Conservation (phyloP, 768 basidiomycete species). For the Auricularia heimuer region DNA sequence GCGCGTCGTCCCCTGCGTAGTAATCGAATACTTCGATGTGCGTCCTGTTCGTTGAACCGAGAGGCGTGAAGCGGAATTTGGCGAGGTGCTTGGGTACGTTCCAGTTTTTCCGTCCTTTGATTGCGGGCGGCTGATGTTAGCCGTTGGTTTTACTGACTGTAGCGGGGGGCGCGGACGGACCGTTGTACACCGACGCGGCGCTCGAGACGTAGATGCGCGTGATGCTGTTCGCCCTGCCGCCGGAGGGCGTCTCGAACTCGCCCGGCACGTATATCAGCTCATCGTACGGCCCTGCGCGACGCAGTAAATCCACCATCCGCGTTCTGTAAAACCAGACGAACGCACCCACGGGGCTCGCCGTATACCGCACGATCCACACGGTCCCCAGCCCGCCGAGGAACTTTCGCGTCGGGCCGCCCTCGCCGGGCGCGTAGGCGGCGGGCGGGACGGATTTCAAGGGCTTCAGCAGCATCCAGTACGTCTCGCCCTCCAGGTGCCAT, state of each 20-base stretch:
- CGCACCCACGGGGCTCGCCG: neutral
- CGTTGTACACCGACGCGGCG: slow-evolving; percentile 9
- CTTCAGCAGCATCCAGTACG: neutral
- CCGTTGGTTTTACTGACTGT: neutral
- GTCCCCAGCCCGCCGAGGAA: neutral
- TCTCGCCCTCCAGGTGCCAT: neutral
- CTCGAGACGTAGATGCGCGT: slow-evolving; percentile 11
- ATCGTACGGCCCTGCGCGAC: slow-evolving; percentile 9
- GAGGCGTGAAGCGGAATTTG: slow-evolving; percentile 7
- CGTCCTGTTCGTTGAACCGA: neutral
- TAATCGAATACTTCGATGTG: neutral
- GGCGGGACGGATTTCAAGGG: neutral
- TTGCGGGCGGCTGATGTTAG: neutral
- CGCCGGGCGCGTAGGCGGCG: neutral
- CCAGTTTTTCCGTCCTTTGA: slow-evolving; percentile 10
- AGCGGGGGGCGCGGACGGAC: neutral
- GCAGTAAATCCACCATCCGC: too few relatives aligned
- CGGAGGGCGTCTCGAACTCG: slow-evolving; percentile 6
- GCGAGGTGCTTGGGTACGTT: slow-evolving; percentile 11
- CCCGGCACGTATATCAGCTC: slow-evolving; percentile 10
- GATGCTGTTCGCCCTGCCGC: neutral
- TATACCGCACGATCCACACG: neutral
- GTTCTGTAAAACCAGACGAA: too few relatives aligned
- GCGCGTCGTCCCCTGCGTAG: neutral
- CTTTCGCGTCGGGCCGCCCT: neutral